phyloP scores from a whole-genome alignment of 2,329 filamentous ascomycete genomes.

The Mycocentrospora acerina region DNA sequence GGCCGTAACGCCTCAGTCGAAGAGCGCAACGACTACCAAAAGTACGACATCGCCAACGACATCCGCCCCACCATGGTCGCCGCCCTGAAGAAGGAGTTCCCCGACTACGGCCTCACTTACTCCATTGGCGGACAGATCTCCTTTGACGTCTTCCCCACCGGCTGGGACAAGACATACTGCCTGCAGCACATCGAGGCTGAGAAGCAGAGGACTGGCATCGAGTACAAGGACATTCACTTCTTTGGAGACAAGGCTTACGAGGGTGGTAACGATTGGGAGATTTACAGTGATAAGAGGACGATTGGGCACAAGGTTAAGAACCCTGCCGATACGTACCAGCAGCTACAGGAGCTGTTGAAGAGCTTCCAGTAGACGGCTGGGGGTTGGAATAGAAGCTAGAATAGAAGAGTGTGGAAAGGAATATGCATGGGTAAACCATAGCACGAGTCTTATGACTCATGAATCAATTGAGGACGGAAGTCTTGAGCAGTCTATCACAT shows the following conservation, averaged over 20 bases:
- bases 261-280: slow-evolving; percentile 96
- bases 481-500: too few relatives aligned
- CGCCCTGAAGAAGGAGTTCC: slow-evolving; percentile 76
- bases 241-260: slow-evolving; percentile 93
- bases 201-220: slow-evolving; percentile 64
- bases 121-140: slow-evolving; percentile 97
- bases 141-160: slow-evolving; percentile 94
- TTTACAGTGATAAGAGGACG: slow-evolving; percentile 78
- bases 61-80: slow-evolving; percentile 76
- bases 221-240: slow-evolving; percentile 91
- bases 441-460: too few relatives aligned
- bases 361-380: slow-evolving; percentile 17
- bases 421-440: too few relatives aligned
- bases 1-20: slow-evolving; percentile 80
- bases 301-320: slow-evolving; percentile 80
- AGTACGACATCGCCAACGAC: slow-evolving; percentile 75
- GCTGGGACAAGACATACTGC: slow-evolving; percentile 99
- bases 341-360: slow-evolving; percentile 77
- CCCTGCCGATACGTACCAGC: slow-evolving; percentile 78
- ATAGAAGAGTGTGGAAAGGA: too few relatives aligned
- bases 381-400: too few relatives aligned
- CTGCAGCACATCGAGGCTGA: slow-evolving; percentile 83
- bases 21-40: slow-evolving; percentile 81
- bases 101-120: slow-evolving; percentile 83
- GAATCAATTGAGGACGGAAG: too few relatives aligned